Evolutionary conservation across 2,329 filamentous ascomycete species (phyloP).

Genomic region (Helicocarpus griseus): DNA sequence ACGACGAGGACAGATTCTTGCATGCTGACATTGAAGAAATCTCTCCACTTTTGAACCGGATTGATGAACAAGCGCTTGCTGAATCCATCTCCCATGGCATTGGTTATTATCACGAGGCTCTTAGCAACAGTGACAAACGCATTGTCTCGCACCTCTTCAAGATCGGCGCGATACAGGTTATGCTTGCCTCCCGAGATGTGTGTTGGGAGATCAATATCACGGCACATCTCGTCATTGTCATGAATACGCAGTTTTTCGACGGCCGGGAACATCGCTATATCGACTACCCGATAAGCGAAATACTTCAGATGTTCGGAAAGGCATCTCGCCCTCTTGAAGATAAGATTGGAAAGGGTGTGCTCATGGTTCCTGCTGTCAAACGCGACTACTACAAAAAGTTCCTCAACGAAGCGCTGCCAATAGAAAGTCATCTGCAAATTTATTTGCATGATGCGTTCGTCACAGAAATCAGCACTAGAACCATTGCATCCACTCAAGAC

Average conservation of each 20-base stretch:
- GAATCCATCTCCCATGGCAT: constrained; percentile 89
- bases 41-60: constrained; percentile 65
- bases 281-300: constrained; percentile 87
- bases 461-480: constrained; percentile 91
- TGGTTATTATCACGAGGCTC: constrained; percentile 92
- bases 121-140: constrained; percentile 78
- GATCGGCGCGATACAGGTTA: constrained; percentile 78
- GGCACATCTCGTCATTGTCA: constrained; percentile 85
- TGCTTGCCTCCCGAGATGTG: constrained; percentile 74
- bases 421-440: constrained; percentile 86
- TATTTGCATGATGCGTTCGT: constrained; percentile 95
- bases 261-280: constrained; percentile 94
- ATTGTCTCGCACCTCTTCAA: constrained; percentile 90
- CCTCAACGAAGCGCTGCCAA: constrained; percentile 85
- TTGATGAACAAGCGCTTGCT: constrained; percentile 78
- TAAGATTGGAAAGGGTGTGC: constrained; percentile 75
- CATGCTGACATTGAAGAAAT: constrained; percentile 77
- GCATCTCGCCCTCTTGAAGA: constrained; percentile 70
- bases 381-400: constrained; percentile 99
- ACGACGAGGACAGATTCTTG: constrained; percentile 88
- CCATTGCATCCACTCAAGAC: constrained; percentile 89
- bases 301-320: constrained; percentile 97
- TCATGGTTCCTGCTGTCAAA: constrained; percentile 92
- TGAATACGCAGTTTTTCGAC: constrained; percentile 97
- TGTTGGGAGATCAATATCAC: constrained; percentile 90